Base-by-base conservation (phyloP, 2,329 filamentous ascomycete genomes). In the Paraconiothyrium brasiliense region DNA sequence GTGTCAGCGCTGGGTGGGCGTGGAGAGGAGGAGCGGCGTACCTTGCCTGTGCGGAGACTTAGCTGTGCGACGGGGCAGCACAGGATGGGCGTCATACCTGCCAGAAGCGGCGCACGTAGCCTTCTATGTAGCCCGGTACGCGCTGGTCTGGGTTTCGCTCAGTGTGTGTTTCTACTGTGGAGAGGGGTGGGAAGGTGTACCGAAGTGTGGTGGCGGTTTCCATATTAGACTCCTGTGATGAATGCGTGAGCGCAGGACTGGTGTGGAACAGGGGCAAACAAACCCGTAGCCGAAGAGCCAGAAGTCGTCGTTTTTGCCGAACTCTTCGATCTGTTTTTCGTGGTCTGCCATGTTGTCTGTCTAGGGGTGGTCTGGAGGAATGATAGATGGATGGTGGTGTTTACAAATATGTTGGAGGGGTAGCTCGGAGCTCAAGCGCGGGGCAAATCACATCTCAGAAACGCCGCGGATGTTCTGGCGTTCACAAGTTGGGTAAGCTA, bases 241-340 rank as follows among this genome's bases (percentile, higher is more conserved):
- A n/a, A n/a, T 13, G 9, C 41, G 51, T 65, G 24, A 71, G 65
- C 39, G 43, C 11, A 13, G 16, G 13, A 16, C 16, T 4, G n/a
- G 8, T 20, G n/a, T 24, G 7, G 4, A 34, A 2, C 20, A 4
- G 3, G 32, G 1, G 22, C 5, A n/a, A 10, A 49, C 85, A 68
- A 83, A 97, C 94, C 94, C 95, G 76, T 98, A 99, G 64, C 95
- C 95, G 79, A 97, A 98, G 49, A 99, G 84, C 95, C 95, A 99
- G 72, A 98, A 93, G 75, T 97, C 92, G 39, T 86, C 83, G 27
- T 82, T 72, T 27, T 66, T 67, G 30, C 75, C 76, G 50, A 77
- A 78, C 4, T 70, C 67, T 51, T 74, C 73, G 37, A 77, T 75
- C 39, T 74, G 67, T 54, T 63, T 68, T 54, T 70, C 58, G 54